phyloP scores from a whole-genome alignment of 1,139 yeast genomes.

The Taphrina deformans region DNA sequence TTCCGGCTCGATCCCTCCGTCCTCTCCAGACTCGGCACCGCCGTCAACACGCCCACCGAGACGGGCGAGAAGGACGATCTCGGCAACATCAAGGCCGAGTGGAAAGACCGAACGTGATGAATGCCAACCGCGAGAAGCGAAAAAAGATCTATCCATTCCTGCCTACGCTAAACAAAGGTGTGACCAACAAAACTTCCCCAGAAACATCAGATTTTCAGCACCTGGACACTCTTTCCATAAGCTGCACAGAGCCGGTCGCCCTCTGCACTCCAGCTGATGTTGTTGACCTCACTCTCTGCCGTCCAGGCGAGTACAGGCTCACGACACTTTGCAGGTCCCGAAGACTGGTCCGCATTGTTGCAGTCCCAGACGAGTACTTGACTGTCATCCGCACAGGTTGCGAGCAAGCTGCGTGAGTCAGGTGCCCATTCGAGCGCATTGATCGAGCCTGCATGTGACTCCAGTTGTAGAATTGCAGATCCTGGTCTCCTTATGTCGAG shows the following conservation, averaged over 20 bases:
- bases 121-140: not conserved
- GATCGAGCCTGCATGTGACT: constrained; percentile 66
- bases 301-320: constrained; percentile 42
- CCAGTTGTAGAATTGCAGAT: constrained; percentile 65
- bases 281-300: constrained; percentile 69
- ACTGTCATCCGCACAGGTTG: constrained; percentile 88
- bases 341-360: constrained; percentile 38
- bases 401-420: constrained; percentile 57
- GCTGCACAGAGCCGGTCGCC: constrained; percentile 85
- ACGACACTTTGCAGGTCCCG: not conserved
- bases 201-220: constrained; percentile 50
- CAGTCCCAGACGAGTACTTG: constrained; percentile 87
- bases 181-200: not conserved
- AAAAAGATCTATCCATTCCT: not conserved
- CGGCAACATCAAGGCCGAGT: constrained; percentile 27
- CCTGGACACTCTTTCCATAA: constrained; percentile 78
- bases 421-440: constrained; percentile 88
- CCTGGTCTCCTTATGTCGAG: constrained; percentile 91
- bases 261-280: constrained; percentile 67
- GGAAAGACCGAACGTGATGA: constrained; percentile 4
- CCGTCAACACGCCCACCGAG: constrained; percentile 29
- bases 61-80: constrained; percentile 25
- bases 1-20: constrained; percentile 17
- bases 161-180: not conserved
- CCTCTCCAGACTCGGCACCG: constrained; percentile 8